A percentile compares a stretch with the other conserved stretches of the same genome.
These are phyloP conservation scores for Vanrija sp. DNA, from an alignment of 1,284 basidiomycete species.

Conservation along the genomic window DNA sequence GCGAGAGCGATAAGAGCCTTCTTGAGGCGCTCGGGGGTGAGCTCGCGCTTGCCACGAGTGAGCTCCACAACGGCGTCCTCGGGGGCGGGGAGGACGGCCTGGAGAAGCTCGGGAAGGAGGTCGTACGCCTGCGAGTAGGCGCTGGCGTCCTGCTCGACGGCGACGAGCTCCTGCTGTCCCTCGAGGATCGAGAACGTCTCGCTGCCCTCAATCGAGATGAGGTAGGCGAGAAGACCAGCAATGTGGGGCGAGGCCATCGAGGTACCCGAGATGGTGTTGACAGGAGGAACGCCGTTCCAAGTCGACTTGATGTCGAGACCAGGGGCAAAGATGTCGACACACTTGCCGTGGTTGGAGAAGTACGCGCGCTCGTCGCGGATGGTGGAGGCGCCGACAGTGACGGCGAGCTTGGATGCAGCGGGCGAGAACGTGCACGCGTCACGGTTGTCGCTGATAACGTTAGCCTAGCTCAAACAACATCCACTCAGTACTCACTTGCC, in stretches of 20 bases:
- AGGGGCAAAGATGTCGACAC: conserved; percentile 79
- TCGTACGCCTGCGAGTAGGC: conserved; percentile 51
- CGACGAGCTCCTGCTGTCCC: conserved; percentile 45
- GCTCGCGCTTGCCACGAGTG: conserved; percentile 33
- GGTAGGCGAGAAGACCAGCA: conserved; percentile 71
- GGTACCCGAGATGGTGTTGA: conserved; percentile 62
- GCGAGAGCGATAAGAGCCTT: conserved; percentile 63
- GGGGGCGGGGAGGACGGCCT: conserved; percentile 41
- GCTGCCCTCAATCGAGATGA: conserved; percentile 72
- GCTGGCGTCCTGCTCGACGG: conserved; percentile 41
- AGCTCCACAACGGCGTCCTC: conserved; percentile 27
- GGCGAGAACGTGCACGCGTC: conserved; percentile 73
- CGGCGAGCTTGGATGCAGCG: conserved; percentile 66
- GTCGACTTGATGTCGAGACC: conserved; percentile 77
- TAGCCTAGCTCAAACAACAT: conserved; percentile 14
- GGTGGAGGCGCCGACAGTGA: conserved; percentile 83
- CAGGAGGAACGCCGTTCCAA: conserved; percentile 59
- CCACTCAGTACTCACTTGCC: conserved; percentile 54
- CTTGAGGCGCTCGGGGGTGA: conserved; percentile 70
- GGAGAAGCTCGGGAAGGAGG: conserved; percentile 42
- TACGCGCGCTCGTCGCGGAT: conserved; percentile 78
- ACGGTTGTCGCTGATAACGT: conserved; percentile 54
- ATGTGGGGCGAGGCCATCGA: conserved; percentile 61
- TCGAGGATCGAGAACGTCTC: conserved; percentile 54
- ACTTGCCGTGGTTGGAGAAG: conserved; percentile 75